phyloP scores from a whole-genome alignment of 202 grass and related monocot genomes.

The Elaeis oleifera region DNA sequence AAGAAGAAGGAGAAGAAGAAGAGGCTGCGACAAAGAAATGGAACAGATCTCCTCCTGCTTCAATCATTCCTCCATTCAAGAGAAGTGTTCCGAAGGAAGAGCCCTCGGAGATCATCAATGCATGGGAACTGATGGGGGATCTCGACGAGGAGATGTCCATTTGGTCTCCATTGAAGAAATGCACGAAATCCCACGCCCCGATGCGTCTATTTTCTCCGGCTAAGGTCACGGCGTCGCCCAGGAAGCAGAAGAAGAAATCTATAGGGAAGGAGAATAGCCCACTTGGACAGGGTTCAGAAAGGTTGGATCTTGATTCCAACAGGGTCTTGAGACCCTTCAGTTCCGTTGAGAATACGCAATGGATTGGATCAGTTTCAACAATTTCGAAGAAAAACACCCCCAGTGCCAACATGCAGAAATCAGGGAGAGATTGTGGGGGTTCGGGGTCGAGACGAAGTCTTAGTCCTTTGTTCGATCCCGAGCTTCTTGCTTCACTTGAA shows the following conservation, averaged over 20 bases:
- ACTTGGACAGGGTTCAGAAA: conserved; percentile 40
- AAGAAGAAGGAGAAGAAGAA: conserved; percentile 4
- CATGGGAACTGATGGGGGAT: conserved; percentile 87
- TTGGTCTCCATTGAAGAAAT: conserved; percentile 62
- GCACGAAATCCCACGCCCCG: conserved; percentile 22
- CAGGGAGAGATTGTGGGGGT: conserved; percentile 17
- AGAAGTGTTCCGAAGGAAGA: conserved; percentile 25
- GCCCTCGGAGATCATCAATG: conserved; percentile 73
- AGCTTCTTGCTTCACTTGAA: too few species aligned
- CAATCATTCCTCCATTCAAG: conserved; percentile 19
- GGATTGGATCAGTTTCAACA: conserved; percentile 21
- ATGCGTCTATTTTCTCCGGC: conserved; percentile 51
- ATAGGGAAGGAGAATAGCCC: conserved; percentile 90
- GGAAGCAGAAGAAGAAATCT: conserved; percentile 26
- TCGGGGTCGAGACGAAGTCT: conserved; percentile 48
- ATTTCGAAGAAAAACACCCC: conserved; percentile 44
- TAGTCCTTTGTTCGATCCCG: conserved; percentile 22
- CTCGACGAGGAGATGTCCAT: conserved; percentile 41
- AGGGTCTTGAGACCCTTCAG: conserved; percentile 57
- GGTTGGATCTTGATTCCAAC: conserved; percentile 33
- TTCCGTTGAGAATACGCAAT: conserved; percentile 72
- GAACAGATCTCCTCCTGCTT: conserved; percentile 30
- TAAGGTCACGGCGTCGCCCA: conserved; percentile 47
- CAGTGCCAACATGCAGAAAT: conserved; percentile 37
- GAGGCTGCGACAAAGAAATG: conserved; percentile 44